phyloP scores from a whole-genome alignment of 768 basidiomycete species.

The Xanthoconium purpureum region DNA sequence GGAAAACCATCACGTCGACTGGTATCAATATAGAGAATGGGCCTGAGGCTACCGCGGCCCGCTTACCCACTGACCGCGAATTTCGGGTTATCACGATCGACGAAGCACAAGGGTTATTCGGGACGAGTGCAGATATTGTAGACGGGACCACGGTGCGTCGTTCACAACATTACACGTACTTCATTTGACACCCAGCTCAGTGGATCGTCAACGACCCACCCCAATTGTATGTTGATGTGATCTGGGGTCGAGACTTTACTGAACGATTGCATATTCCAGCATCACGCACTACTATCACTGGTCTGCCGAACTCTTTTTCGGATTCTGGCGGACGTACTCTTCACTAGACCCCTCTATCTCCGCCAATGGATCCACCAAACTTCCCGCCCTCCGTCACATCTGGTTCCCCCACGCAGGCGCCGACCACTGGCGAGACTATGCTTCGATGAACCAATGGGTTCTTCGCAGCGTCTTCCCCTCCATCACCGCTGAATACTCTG shows the following conservation, averaged over 20 bases:
- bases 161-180: background rate
- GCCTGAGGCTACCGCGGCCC: constrained; percentile 48
- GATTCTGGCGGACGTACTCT: constrained; percentile 89
- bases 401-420: constrained; percentile 74
- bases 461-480: constrained; percentile 79
- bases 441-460: constrained; percentile 88
- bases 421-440: constrained; percentile 86
- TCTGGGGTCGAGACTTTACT: background rate
- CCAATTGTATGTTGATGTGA: constrained; percentile 65
- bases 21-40: constrained; percentile 59
- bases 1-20: constrained; percentile 68
- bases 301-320: constrained; percentile 88
- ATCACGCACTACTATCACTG: constrained; percentile 94
- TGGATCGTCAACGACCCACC: constrained; percentile 82
- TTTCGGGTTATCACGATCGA: constrained; percentile 70
- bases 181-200: constrained; percentile 32
- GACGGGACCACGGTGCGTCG: constrained; percentile 68
- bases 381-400: constrained; percentile 72
- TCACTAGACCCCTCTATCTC: constrained; percentile 72
- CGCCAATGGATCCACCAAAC: constrained; percentile 59
- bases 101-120: constrained; percentile 68
- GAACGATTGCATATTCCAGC: constrained; percentile 35
- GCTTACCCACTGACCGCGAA: constrained; percentile 75
- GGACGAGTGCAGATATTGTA: constrained; percentile 65
- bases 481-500: constrained; percentile 70